Evolutionary conservation across 2,329 filamentous ascomycete species (phyloP).

Genomic region (Hymenoscyphus occultus): DNA sequence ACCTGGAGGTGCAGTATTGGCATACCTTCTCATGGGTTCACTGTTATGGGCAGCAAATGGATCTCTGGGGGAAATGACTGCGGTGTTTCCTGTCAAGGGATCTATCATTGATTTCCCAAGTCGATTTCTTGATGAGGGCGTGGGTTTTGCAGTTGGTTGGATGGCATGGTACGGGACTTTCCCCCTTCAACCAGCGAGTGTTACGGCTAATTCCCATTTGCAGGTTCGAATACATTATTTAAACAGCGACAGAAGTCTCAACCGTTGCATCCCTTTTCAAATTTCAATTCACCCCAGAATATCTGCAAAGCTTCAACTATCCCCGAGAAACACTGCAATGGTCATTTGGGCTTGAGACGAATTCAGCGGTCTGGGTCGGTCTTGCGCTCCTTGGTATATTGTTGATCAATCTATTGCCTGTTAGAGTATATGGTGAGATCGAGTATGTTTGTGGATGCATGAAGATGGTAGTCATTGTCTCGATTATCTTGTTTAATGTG

Average conservation of each 20-base stretch:
- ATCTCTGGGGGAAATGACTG: conserved; percentile 41
- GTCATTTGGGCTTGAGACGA: conserved; percentile 28
- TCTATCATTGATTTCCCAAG: conserved; percentile 19
- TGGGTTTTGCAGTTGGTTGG: conserved; percentile 36
- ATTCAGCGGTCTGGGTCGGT: conserved; percentile 41
- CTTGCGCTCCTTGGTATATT: conserved; percentile 37
- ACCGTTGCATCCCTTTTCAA: conserved; percentile 39
- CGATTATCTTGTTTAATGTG: conserved; percentile 51
- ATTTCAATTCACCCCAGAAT: conserved; percentile 39
- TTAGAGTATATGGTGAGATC: conserved; percentile 52
- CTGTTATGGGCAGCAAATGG: conserved; percentile 48
- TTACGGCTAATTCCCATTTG: neutral
- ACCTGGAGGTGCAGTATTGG: conserved; percentile 42
- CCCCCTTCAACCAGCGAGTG: neutral
- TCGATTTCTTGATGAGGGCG: conserved; percentile 20
- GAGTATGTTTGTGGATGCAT: conserved; percentile 61
- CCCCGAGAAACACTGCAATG: conserved; percentile 36
- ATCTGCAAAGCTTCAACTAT: conserved; percentile 36
- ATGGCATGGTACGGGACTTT: conserved; percentile 40
- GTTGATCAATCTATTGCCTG: conserved; percentile 39
- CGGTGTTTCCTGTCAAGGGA: conserved; percentile 41
- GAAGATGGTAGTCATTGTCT: conserved; percentile 58
- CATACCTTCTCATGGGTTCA: conserved; percentile 44
- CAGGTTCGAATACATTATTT: neutral
- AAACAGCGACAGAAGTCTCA: neutral